These are phyloP conservation scores for Globisporangium solare DNA, from an alignment of 352 stramenopile genomes.

Conservation along the genomic window DNA sequence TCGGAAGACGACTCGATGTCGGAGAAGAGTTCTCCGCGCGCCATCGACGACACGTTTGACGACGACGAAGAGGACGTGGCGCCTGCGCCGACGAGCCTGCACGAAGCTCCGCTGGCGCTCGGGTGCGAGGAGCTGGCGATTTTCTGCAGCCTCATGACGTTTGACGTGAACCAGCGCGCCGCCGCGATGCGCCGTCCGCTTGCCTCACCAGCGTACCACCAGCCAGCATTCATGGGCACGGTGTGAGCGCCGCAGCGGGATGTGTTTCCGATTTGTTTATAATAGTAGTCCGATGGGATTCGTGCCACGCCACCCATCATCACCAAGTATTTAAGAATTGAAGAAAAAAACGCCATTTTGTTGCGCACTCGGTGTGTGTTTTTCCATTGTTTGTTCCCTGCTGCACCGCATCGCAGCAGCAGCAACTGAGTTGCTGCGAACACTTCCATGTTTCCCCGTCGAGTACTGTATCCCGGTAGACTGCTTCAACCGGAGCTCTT, in stretches of 20 bases:
- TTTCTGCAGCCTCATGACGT: slow-evolving; percentile 79
- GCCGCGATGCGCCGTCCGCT: slow-evolving; percentile 8
- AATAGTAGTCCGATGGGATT: no score
- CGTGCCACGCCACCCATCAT: neutral
- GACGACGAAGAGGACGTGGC: slow-evolving; percentile 11
- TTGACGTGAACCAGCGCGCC: slow-evolving; percentile 35
- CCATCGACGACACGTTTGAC: slow-evolving; percentile 36
- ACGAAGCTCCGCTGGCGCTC: slow-evolving; percentile 57
- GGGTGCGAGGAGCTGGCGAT: slow-evolving; percentile 65
- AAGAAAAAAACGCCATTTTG: neutral
- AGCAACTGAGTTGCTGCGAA: no score
- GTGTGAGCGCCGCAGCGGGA: slow-evolving; percentile 15
- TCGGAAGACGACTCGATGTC: slow-evolving; percentile 35
- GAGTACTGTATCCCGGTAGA: no score
- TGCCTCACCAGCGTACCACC: slow-evolving; percentile 11
- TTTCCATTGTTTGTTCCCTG: no score
- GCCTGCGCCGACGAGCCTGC: slow-evolving; percentile 46
- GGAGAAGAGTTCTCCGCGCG: slow-evolving; percentile 38
- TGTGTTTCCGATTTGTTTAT: no score
- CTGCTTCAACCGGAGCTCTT: no score
- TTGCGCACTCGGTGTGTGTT: no score
- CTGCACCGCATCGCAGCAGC: no score
- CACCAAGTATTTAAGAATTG: slow-evolving; percentile 1
- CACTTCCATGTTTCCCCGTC: no score
- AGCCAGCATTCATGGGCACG: slow-evolving; percentile 30